Evolutionary conservation across 306 rosid genomes (phyloP).

Genomic region (Vigna reflexopilosa): DNA sequence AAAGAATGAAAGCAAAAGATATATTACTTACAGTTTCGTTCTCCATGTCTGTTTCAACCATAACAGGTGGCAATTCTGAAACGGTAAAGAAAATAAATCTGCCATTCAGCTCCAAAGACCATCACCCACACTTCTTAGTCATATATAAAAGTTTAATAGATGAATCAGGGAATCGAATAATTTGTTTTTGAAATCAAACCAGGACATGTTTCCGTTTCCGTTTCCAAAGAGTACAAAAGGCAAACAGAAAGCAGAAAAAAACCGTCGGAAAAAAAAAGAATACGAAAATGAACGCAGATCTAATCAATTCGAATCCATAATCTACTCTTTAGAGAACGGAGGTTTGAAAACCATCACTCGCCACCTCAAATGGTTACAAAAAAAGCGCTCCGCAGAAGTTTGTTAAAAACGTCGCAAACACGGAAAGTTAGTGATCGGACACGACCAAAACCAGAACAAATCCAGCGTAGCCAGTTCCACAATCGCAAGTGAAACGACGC

Average conservation of each 20-base stretch:
- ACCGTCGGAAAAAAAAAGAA: background rate
- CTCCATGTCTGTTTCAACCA: constrained; percentile 47
- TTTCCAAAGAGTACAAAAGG: constrained; percentile 8
- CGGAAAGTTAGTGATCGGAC: background rate
- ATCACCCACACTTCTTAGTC: background rate
- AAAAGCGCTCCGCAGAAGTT: background rate
- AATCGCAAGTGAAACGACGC: constrained; percentile 20
- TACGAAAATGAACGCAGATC: constrained; percentile 32
- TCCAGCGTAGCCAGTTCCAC: background rate
- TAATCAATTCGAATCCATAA: constrained; percentile 12
- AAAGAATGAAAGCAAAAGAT: constrained; percentile 5
- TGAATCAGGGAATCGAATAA: background rate
- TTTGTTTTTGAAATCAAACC: background rate
- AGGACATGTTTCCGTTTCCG: background rate
- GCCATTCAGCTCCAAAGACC: constrained; percentile 37
- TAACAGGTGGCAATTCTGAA: constrained; percentile 29
- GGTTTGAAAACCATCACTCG: background rate
- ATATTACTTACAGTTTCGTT: constrained; percentile 43
- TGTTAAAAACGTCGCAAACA: background rate
- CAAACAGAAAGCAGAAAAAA: constrained; percentile 12
- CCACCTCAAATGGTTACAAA: background rate
- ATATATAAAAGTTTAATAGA: background rate
- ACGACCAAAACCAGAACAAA: background rate
- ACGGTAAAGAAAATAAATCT: constrained; percentile 32
- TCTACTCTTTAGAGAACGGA: background rate